A percentile compares a stretch with the other conserved stretches of the same genome.
Evolutionary conservation across 2,329 filamentous ascomycete species (phyloP).

Genomic region (Sclerotinia nivalis): DNA sequence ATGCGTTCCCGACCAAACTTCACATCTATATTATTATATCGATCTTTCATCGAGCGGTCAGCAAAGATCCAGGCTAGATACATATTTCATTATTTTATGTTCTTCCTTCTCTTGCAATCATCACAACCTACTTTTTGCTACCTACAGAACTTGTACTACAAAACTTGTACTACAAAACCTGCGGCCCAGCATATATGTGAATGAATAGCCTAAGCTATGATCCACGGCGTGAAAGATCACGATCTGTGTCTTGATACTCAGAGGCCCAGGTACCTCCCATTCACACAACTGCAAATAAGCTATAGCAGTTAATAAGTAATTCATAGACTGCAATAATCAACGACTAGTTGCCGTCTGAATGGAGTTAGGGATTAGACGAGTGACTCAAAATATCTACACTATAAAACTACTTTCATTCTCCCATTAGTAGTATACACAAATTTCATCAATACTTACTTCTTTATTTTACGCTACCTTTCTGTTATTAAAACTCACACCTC

Average conservation of each 20-base stretch:
- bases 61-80: background rate
- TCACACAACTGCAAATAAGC: no score
- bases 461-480: no score
- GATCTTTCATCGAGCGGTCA: background rate
- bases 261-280: background rate
- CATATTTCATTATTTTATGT: background rate
- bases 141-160: background rate
- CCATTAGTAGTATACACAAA: background rate
- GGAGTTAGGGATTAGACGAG: background rate
- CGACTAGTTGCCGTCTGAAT: background rate
- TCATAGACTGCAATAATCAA: background rate
- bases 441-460: no score
- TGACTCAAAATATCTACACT: background rate
- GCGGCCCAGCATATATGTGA: background rate
- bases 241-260: background rate
- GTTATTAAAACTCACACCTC: background rate
- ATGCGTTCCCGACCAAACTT: background rate
- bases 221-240: background rate
- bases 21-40: background rate
- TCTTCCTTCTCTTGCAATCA: background rate
- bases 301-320: background rate
- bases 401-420: background rate
- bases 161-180: no score
- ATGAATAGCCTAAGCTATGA: background rate
- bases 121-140: background rate